Evolutionary conservation across 192 early-diverging fungal genomes (phyloP).

Genomic region (Cladochytrium replicatum): DNA sequence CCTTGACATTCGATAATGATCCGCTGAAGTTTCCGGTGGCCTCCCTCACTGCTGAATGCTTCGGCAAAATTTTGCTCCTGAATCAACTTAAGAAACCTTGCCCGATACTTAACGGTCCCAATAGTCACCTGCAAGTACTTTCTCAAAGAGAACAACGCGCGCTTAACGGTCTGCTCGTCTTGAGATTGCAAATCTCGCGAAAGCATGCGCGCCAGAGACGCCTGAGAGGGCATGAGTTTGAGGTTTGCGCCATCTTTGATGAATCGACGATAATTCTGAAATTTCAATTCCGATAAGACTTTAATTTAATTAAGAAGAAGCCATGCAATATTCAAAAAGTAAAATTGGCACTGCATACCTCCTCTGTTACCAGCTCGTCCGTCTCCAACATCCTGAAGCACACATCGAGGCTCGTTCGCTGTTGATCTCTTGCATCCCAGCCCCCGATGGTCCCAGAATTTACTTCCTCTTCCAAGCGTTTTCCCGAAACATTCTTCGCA

Average conservation of each 20-base stretch:
- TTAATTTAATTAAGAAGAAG: background rate
- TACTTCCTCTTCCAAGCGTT: no score
- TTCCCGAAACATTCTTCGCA: no score
- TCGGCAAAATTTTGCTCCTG: conserved; percentile 57
- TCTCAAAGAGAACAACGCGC: conserved; percentile 50
- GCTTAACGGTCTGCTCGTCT: conserved; percentile 43
- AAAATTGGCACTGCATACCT: conserved; percentile 8
- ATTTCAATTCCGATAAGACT: background rate
- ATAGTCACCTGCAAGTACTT: conserved; percentile 47
- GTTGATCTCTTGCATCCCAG: no score
- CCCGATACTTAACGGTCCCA: background rate
- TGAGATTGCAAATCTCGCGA: conserved; percentile 13
- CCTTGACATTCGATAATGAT: conserved; percentile 46
- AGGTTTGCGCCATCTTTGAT: conserved; percentile 13
- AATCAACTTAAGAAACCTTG: background rate
- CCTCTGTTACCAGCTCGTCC: conserved; percentile 22
- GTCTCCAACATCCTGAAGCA: conserved; percentile 18
- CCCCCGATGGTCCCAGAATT: no score
- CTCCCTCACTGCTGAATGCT: conserved; percentile 48
- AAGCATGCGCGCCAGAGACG: conserved; percentile 12
- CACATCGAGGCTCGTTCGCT: no score
- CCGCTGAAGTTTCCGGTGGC: conserved; percentile 45
- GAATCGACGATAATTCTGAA: conserved; percentile 8
- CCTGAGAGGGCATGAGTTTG: conserved; percentile 18
- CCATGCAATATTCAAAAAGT: background rate